Percentiles rank a stretch among this genome's conserved stretches.
Evolutionary conservation across 768 basidiomycete species (phyloP).

Genomic region (Auriculariales sp.): DNA sequence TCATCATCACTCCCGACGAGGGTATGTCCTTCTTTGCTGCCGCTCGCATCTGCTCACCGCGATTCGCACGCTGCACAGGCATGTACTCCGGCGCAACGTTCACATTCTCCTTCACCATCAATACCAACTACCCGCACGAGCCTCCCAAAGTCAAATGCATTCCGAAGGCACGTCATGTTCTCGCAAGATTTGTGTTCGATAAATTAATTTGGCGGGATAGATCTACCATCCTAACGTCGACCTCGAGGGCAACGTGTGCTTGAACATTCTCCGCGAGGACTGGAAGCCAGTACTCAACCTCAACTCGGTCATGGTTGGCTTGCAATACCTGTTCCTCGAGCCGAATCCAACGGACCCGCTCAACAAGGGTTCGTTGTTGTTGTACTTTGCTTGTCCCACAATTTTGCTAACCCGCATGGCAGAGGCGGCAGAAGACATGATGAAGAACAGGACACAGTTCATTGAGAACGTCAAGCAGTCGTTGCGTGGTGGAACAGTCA

Average conservation of each 20-base stretch:
- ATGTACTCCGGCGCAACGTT: conserved; percentile 98
- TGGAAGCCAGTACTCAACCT: conserved; percentile 99
- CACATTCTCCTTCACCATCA: conserved; percentile 89
- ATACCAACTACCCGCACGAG: conserved; percentile 96
- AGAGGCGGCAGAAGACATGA: conserved; percentile 95
- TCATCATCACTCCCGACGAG: conserved; percentile 94
- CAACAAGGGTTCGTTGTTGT: conserved; percentile 82
- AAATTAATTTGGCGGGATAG: conserved; percentile 24
- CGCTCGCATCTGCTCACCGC: neutral
- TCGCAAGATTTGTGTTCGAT: neutral
- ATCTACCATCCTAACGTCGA: conserved; percentile 99
- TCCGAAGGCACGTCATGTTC: conserved; percentile 51
- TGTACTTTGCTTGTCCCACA: neutral
- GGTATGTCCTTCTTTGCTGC: conserved; percentile 32
- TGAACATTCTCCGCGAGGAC: conserved; percentile 97
- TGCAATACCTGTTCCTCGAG: conserved; percentile 97
- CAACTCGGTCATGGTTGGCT: conserved; percentile 94
- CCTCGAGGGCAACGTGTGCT: conserved; percentile 93
- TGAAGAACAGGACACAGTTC: conserved; percentile 76
- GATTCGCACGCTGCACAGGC: conserved; percentile 31
- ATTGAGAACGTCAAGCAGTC: conserved; percentile 70
- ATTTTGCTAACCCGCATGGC: conserved; percentile 9
- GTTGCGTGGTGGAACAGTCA: conserved; percentile 70
- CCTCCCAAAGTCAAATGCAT: conserved; percentile 98
- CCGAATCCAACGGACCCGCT: conserved; percentile 97